phyloP scores from a whole-genome alignment of 2,329 filamentous ascomycete genomes.

The Fusarium scirpi region DNA sequence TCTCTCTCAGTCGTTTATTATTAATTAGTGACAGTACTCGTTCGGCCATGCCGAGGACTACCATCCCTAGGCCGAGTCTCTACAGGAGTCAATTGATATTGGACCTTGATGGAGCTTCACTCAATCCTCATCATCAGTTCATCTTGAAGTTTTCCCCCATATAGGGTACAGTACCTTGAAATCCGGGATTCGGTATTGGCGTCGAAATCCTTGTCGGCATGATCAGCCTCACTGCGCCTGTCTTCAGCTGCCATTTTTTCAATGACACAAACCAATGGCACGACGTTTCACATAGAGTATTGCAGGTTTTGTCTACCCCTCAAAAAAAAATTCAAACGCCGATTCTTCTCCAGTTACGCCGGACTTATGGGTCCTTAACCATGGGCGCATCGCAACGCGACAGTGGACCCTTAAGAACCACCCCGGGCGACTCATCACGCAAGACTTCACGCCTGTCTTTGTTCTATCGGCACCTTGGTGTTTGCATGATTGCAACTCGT shows the following conservation, averaged over 20 bases:
- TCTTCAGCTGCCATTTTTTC: constrained; percentile 21
- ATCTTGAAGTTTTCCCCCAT: constrained; percentile 4
- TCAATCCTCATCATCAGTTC: constrained; percentile 7
- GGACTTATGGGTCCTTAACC: constrained; percentile 26
- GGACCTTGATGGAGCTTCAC: constrained; percentile 9
- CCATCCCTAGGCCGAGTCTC: constrained; percentile 26
- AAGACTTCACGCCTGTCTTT: constrained; percentile 11
- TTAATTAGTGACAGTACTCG: neutral
- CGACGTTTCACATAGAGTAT: neutral
- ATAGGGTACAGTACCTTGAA: neutral
- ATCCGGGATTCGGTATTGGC: constrained; percentile 24
- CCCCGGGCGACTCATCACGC: constrained; percentile 28
- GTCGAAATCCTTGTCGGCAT: constrained; percentile 2
- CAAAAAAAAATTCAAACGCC: constrained; percentile 21
- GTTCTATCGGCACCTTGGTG: constrained; percentile 14
- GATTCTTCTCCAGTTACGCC: constrained; percentile 40
- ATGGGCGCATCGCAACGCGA: constrained; percentile 19
- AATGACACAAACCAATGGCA: constrained; percentile 6
- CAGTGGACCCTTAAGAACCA: constrained; percentile 35
- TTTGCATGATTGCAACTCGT: constrained; percentile 17
- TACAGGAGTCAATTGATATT: constrained; percentile 1
- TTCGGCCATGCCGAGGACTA: constrained; percentile 26
- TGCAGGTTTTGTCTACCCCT: constrained; percentile 7
- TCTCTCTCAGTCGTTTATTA: neutral
- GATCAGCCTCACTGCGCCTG: constrained; percentile 25